Evolutionary conservation across 2,329 filamentous ascomycete species (phyloP).

Genomic region (Dactylellina parvicollis): DNA sequence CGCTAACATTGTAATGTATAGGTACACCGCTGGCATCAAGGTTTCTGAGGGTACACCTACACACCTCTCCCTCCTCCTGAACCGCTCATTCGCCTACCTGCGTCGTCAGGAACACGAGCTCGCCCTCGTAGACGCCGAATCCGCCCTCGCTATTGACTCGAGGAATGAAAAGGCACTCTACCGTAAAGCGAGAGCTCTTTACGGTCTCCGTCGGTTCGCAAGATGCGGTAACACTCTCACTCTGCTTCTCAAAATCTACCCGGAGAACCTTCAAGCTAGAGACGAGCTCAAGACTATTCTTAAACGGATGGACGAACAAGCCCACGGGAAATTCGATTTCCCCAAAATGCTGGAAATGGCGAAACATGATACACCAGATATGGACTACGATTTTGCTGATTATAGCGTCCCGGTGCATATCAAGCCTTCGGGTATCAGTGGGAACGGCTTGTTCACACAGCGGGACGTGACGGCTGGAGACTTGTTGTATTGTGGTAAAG

Average conservation of each 20-base stretch:
- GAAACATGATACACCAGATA: constrained; percentile 1
- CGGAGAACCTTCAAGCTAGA: constrained; percentile 3
- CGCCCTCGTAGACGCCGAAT: constrained; percentile 7
- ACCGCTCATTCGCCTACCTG: constrained; percentile 13
- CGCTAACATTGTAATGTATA: neutral
- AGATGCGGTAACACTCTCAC: constrained; percentile 18
- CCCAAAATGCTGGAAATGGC: constrained; percentile 28
- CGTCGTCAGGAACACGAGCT: neutral
- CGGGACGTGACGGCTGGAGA: constrained; percentile 33
- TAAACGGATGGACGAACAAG: constrained; percentile 21
- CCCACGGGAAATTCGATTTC: constrained; percentile 21
- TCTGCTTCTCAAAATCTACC: neutral
- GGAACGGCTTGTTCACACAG: constrained; percentile 27
- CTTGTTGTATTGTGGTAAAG: constrained; percentile 24
- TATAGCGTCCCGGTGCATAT: constrained; percentile 7
- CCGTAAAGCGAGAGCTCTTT: constrained; percentile 32
- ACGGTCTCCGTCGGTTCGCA: constrained; percentile 2
- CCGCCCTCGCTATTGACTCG: constrained; percentile 4
- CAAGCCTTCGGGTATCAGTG: constrained; percentile 7
- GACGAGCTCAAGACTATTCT: neutral
- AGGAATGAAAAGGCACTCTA: constrained; percentile 28
- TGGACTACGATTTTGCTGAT: constrained; percentile 40
- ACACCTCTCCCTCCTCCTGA: constrained; percentile 1
- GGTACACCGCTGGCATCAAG: constrained; percentile 23
- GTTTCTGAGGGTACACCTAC: neutral